A percentile compares a stretch with the other conserved stretches of the same genome.
Conservation (phyloP, 257 asterid species). For the Solanum acaule region DNA sequence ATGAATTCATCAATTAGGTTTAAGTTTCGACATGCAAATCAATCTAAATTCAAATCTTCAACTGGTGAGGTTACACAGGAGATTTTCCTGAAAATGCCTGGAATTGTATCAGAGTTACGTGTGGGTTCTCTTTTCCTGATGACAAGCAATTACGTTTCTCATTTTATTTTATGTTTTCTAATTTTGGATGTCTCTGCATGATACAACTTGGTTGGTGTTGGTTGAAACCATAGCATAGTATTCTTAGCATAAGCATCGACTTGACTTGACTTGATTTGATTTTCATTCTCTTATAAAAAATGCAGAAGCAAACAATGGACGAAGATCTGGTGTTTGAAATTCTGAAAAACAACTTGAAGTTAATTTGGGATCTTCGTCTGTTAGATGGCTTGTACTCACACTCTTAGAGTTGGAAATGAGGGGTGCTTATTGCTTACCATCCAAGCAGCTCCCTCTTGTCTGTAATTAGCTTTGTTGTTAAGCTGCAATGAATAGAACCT, state of each 20-base stretch:
- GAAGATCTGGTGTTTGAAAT: conserved; percentile 11
- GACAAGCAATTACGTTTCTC: no score
- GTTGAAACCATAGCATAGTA: neutral
- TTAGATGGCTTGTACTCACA: neutral
- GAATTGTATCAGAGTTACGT: conserved; percentile 13
- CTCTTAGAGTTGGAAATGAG: no score
- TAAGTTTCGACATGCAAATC: conserved; percentile 30
- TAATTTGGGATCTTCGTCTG: conserved; percentile 31
- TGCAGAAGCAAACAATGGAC: conserved; percentile 24
- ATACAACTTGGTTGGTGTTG: no score
- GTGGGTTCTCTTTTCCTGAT: conserved; percentile 15
- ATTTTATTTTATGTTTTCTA: no score
- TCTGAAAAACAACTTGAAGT: conserved; percentile 27
- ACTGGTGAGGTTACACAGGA: conserved; percentile 38
- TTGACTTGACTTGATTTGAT: neutral
- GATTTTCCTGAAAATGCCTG: conserved; percentile 25
- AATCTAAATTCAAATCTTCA: conserved; percentile 36
- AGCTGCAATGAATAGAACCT: no score
- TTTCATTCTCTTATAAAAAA: neutral
- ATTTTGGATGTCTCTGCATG: neutral
- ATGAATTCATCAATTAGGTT: conserved; percentile 29
- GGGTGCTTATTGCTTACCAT: no score
- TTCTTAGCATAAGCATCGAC: neutral
- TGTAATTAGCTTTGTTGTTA: no score
- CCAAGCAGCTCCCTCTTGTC: no score